A percentile compares a stretch with the other conserved stretches of the same genome.
Evolutionary conservation across 257 asterid genomes (phyloP).

Genomic region (Cruciata laevipes): DNA sequence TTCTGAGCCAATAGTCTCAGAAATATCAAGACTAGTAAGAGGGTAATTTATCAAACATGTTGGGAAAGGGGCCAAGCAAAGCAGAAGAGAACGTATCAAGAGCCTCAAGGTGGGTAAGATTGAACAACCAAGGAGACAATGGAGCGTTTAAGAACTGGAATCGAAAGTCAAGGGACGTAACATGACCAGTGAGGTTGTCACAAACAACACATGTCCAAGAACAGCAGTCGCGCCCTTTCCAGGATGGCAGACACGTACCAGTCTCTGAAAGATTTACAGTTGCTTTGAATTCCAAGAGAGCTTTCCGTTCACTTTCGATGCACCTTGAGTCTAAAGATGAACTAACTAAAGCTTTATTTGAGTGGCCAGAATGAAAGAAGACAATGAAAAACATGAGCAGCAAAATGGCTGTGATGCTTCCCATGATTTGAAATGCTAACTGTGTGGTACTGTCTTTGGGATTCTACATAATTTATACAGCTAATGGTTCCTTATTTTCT

Average conservation of each 20-base stretch:
- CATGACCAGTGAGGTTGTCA: conserved; percentile 9
- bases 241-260: background rate
- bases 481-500: no score
- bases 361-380: background rate
- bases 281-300: background rate
- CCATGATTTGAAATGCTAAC: no score
- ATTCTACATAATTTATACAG: no score
- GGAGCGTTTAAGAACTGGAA: background rate
- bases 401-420: background rate
- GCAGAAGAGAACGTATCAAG: background rate
- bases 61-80: background rate
- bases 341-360: background rate
- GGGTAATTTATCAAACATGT: background rate
- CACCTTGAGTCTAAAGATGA: background rate
- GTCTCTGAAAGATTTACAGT: background rate
- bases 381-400: background rate
- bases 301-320: background rate
- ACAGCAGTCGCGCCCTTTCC: background rate
- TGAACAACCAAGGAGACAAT: background rate
- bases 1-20: background rate
- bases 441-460: no score
- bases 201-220: background rate
- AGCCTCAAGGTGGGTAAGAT: background rate
- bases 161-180: background rate
- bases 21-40: background rate